These are phyloP conservation scores for Colletotrichum aenigma DNA, from an alignment of 2,329 filamentous ascomycete genomes.

Conservation along the genomic window DNA sequence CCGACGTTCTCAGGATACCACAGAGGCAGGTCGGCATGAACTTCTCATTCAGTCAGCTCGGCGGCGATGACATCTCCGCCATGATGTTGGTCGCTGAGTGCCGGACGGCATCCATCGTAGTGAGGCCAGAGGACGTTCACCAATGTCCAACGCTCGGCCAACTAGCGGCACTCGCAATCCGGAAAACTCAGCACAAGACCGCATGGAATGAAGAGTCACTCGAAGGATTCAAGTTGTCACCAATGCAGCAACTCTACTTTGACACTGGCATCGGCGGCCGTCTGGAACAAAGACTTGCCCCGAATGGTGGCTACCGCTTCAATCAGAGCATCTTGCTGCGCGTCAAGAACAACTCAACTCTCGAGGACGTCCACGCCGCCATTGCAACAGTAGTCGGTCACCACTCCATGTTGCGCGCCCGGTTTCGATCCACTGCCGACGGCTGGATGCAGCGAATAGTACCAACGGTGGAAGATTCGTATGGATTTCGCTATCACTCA, in stretches of 20 bases:
- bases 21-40: constrained; percentile 46
- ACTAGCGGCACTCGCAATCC: constrained; percentile 38
- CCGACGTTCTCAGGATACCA: constrained; percentile 41
- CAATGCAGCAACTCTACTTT: constrained; percentile 61
- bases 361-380: constrained; percentile 51
- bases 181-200: constrained; percentile 31
- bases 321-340: constrained; percentile 55
- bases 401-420: constrained; percentile 56
- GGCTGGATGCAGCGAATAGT: constrained; percentile 53
- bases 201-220: constrained; percentile 35
- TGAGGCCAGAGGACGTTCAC: constrained; percentile 40
- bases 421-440: constrained; percentile 41
- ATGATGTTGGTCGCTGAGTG: constrained; percentile 42
- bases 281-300: constrained; percentile 28
- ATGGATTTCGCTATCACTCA: constrained; percentile 46
- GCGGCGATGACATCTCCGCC: constrained; percentile 43
- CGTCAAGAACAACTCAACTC: constrained; percentile 42
- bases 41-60: constrained; percentile 42
- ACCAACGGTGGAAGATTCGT: constrained; percentile 44
- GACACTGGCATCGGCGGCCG: constrained; percentile 47
- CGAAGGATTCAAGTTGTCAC: constrained; percentile 50
- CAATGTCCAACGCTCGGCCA: constrained; percentile 41
- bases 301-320: constrained; percentile 47
- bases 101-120: constrained; percentile 39
- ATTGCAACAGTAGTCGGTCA: constrained; percentile 52